Evolutionary conservation across 2,329 filamentous ascomycete genomes (phyloP).

Genomic region (Fusarium xylarioides): DNA sequence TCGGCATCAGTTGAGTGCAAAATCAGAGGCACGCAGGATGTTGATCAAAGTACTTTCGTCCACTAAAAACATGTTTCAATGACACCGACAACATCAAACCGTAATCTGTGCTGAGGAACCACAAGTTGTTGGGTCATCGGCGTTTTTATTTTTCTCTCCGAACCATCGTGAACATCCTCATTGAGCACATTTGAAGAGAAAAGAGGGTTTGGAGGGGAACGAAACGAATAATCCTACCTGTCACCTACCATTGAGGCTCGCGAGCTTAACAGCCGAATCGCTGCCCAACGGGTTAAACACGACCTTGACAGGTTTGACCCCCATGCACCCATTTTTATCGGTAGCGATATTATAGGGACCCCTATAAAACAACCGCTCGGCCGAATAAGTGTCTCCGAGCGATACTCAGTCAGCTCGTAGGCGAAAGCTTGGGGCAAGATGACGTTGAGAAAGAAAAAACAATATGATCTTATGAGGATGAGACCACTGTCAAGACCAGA

Average conservation of each 20-base stretch:
- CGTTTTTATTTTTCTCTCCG: conserved; percentile 20
- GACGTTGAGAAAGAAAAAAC: conserved; percentile 18
- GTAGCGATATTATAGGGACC: conserved; percentile 19
- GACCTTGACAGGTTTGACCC: conserved; percentile 15
- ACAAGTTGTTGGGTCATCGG: conserved; percentile 22
- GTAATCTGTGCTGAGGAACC: conserved; percentile 11
- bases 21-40: conserved; percentile 31
- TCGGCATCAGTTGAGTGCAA: conserved; percentile 30
- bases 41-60: conserved; percentile 25
- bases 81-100: not conserved
- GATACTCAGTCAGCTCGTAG: conserved; percentile 1
- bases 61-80: conserved; percentile 8
- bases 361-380: conserved; percentile 31
- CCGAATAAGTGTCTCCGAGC: conserved; percentile 30
- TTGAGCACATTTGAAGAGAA: conserved; percentile 5
- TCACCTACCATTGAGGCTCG: conserved; percentile 12
- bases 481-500: conserved; percentile 8
- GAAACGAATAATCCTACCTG: conserved; percentile 21
- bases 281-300: conserved; percentile 21
- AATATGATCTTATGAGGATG: conserved; percentile 13
- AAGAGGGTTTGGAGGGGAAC: conserved; percentile 4
- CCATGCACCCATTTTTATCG: conserved; percentile 24
- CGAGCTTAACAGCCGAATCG: conserved; percentile 11
- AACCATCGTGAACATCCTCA: conserved; percentile 33
- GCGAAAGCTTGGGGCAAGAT: conserved; percentile 20